Percentiles rank a stretch among this genome's conserved stretches.
Evolutionary conservation across 2,329 filamentous ascomycete genomes (phyloP).

Genomic region (Ophiosphaerella korrae): DNA sequence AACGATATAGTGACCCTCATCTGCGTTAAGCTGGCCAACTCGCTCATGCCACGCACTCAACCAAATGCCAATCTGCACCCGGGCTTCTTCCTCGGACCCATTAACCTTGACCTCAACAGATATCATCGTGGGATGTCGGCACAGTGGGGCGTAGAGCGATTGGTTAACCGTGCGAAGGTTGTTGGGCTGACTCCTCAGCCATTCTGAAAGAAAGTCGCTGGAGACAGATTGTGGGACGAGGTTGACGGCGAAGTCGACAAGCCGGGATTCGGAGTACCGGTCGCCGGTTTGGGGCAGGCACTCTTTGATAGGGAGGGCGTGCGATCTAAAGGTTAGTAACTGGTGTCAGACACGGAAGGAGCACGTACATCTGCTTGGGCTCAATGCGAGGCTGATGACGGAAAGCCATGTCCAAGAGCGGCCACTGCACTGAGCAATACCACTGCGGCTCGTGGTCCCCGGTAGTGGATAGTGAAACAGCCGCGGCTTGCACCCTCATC

Average conservation of each 20-base stretch:
- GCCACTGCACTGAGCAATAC: slow-evolving; percentile 14
- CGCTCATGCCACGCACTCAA: slow-evolving; percentile 15
- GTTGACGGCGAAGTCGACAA: slow-evolving; percentile 13
- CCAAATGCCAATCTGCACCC: slow-evolving; percentile 14
- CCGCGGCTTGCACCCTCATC: not conserved
- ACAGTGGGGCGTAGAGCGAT: slow-evolving; percentile 9
- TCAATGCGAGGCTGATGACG: not conserved
- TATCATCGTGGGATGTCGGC: slow-evolving; percentile 11
- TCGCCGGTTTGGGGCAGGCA: slow-evolving; percentile 10
- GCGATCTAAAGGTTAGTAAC: slow-evolving; percentile 12
- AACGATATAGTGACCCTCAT: slow-evolving; percentile 4
- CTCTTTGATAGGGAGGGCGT: slow-evolving; percentile 13
- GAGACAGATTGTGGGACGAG: slow-evolving; percentile 13
- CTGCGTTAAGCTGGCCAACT: slow-evolving; percentile 5
- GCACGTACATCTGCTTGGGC: no score
- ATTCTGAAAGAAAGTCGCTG: slow-evolving; percentile 11
- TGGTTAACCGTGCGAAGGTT: slow-evolving; percentile 13
- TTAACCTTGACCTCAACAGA: slow-evolving; percentile 10
- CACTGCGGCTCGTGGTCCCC: slow-evolving; percentile 10
- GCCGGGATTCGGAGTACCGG: slow-evolving; percentile 9
- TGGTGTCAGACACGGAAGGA: not conserved
- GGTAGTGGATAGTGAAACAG: slow-evolving; percentile 8
- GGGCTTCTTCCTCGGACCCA: slow-evolving; percentile 14
- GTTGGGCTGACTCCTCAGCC: slow-evolving; percentile 9
- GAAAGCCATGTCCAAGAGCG: slow-evolving; percentile 10